Base-by-base conservation (phyloP, 139 green algal species). In the Microglena sp. region DNA sequence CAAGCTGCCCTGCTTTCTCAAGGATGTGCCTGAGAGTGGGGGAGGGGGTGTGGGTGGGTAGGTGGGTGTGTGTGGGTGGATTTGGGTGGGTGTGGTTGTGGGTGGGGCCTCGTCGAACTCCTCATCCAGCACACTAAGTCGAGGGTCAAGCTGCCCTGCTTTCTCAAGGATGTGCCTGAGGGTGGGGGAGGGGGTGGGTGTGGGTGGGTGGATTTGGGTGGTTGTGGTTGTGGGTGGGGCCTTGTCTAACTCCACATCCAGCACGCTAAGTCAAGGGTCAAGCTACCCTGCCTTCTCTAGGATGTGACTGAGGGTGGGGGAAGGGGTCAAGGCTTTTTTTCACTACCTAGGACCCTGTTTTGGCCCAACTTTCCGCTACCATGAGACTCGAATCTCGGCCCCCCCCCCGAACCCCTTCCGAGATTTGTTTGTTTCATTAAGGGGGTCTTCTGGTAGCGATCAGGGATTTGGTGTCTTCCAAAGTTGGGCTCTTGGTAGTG, bases 51-150 rank as follows among this genome's bases (percentile, higher is more conserved):
- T 50, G 40, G 11, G 40, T 50, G 40, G 11, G 40, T 50, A 18
- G 11, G 40, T 50, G 40, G 11, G 40, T 50, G 40, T 50, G 40
- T 50, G 40, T 50, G 40, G 11, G 40, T 50, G 40, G 15, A 11
- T 50, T 11, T 50, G 40, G 11, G 40, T 50, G 40, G 11, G 40
- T 50, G 40, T 50, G 40, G 15, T 18, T 50, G 40, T 50, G 40
- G 11, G 40, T 18, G 40, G 11, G 40, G 72, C 77, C n/a, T 73
- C 71, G 26, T 95, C 82, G 61, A 94, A 91, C 58, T 93, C 86
- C 28, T 88, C 86, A 7, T 91, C 83, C 69, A 96, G 66, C 36
- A 84, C 77, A 27, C 75, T 88, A 1, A 87, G 64, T 33, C 88
- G 78, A 36, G 81, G 76, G 61, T 90, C 79, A 34, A 96, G 78